Conservation (phyloP, 225 moss, liverwort and hornwort species). For the Polytrichum commune region DNA sequence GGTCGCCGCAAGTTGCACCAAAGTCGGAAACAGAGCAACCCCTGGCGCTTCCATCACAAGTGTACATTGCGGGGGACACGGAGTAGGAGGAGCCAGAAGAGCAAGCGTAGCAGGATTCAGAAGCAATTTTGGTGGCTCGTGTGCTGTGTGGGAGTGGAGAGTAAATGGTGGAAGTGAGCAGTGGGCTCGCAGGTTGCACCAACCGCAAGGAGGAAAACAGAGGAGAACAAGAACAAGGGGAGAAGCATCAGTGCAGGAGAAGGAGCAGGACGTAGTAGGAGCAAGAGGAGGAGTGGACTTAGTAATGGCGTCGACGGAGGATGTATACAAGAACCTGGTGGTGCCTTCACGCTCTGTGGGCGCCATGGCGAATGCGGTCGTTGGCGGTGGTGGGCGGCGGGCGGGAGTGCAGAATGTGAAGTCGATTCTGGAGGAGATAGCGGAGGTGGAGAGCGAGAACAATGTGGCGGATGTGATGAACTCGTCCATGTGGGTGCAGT, state of each 20-base stretch:
- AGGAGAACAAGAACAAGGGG: no score
- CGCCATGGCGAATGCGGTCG: slow-evolving; percentile 1
- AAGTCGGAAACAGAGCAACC: no score
- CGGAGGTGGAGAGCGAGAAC: neutral
- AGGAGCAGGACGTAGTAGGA: neutral
- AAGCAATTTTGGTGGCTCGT: no score
- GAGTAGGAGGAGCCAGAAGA: no score
- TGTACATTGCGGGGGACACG: no score
- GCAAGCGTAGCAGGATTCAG: no score
- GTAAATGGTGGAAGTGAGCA: no score
- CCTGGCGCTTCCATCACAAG: no score
- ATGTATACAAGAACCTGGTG: slow-evolving; percentile 28
- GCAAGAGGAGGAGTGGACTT: neutral
- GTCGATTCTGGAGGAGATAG: slow-evolving; percentile 2
- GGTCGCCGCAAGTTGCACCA: no score
- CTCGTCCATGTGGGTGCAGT: neutral
- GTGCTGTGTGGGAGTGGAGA: no score
- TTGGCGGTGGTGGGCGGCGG: neutral
- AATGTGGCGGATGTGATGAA: neutral
- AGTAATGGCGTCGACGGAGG: slow-evolving; percentile 32
- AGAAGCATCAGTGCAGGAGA: neutral
- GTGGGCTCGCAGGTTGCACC: no score
- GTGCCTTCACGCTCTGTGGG: slow-evolving; percentile 18
- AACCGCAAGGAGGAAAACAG: no score
- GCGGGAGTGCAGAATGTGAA: slow-evolving; percentile 1